These are phyloP conservation scores for Fusarium sp. DNA, from an alignment of 2,329 filamentous ascomycete genomes.

Conservation along the genomic window DNA sequence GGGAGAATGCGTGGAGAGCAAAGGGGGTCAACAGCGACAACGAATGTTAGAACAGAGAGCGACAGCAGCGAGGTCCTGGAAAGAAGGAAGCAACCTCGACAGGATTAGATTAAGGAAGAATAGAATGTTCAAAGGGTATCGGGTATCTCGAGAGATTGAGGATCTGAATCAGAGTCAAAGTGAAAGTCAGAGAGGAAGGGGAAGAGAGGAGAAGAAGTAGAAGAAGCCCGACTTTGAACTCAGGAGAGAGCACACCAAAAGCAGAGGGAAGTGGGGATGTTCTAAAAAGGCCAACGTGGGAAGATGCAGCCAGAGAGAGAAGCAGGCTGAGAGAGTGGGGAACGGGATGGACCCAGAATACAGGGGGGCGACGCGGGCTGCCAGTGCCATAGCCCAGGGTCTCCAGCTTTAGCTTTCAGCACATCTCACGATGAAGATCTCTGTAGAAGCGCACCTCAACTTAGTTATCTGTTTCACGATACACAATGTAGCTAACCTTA, in stretches of 20 bases:
- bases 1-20: slow-evolving; percentile 31
- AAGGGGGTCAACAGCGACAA: slow-evolving; percentile 26
- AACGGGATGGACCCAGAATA: slow-evolving; percentile 5
- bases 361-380: slow-evolving; percentile 18
- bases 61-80: slow-evolving; percentile 39
- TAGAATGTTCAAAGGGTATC: slow-evolving; percentile 14
- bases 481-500: slow-evolving; percentile 6
- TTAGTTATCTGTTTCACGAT: background rate
- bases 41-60: slow-evolving; percentile 39
- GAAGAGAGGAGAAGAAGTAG: slow-evolving; percentile 18
- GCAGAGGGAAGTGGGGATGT: slow-evolving; percentile 36
- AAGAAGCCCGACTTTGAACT: slow-evolving; percentile 35
- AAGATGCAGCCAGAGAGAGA: slow-evolving; percentile 35
- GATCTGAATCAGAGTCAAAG: slow-evolving; percentile 24
- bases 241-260: slow-evolving; percentile 34
- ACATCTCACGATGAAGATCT: slow-evolving; percentile 28
- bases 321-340: slow-evolving; percentile 31
- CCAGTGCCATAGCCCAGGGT: slow-evolving; percentile 13
- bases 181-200: slow-evolving; percentile 29
- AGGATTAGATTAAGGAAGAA: slow-evolving; percentile 42
- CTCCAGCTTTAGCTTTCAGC: slow-evolving; percentile 10
- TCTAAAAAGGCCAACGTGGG: slow-evolving; percentile 46
- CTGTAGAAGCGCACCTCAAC: background rate
- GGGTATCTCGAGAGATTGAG: slow-evolving; percentile 38
- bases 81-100: slow-evolving; percentile 40